Percentiles rank a stretch among this genome's conserved stretches.
phyloP scores from a whole-genome alignment of 495 filamentous ascomycete genomes.

The Penicillium egyptiacum region DNA sequence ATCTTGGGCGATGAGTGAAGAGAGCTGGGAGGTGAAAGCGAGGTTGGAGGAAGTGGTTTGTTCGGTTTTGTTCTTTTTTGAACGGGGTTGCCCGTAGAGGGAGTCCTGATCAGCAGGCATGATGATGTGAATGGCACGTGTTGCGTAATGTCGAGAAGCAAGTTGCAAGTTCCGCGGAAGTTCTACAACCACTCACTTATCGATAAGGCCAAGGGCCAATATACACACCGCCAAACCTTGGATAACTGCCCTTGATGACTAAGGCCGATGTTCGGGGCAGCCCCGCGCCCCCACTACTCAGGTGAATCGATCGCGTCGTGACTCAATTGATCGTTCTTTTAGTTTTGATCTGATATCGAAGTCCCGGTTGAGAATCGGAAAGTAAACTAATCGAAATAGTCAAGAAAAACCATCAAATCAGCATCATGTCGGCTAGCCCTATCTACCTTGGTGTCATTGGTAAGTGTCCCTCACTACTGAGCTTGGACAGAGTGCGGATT shows the following conservation, averaged over 20 bases:
- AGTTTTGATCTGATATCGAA: slow-evolving; percentile 1
- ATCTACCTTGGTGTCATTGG: slow-evolving; percentile 52
- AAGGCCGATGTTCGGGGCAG: slow-evolving; percentile 17
- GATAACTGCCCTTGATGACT: background rate
- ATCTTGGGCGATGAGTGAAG: slow-evolving; percentile 63
- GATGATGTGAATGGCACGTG: background rate
- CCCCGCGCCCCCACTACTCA: slow-evolving; percentile 14
- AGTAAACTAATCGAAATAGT: background rate
- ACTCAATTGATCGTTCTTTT: slow-evolving; percentile 11
- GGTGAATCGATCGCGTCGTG: slow-evolving; percentile 10
- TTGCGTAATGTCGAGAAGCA: background rate
- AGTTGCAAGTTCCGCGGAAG: background rate
- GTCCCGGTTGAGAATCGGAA: slow-evolving; percentile 5
- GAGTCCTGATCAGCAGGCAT: slow-evolving; percentile 31
- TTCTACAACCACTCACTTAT: slow-evolving; percentile 6
- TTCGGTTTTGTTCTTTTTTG: slow-evolving; percentile 50
- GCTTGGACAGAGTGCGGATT: background rate
- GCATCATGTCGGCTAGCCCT: slow-evolving; percentile 40
- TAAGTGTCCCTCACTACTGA: slow-evolving; percentile 22
- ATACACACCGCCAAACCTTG: background rate
- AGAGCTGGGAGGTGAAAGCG: slow-evolving; percentile 75
- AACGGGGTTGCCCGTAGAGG: slow-evolving; percentile 74
- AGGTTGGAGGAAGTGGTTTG: slow-evolving; percentile 69
- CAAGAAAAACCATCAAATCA: slow-evolving; percentile 8
- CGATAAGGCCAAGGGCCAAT: slow-evolving; percentile 2